These are phyloP conservation scores for Suhomyces coccinellae DNA, from an alignment of 1,139 yeast species.

Conservation along the genomic window DNA sequence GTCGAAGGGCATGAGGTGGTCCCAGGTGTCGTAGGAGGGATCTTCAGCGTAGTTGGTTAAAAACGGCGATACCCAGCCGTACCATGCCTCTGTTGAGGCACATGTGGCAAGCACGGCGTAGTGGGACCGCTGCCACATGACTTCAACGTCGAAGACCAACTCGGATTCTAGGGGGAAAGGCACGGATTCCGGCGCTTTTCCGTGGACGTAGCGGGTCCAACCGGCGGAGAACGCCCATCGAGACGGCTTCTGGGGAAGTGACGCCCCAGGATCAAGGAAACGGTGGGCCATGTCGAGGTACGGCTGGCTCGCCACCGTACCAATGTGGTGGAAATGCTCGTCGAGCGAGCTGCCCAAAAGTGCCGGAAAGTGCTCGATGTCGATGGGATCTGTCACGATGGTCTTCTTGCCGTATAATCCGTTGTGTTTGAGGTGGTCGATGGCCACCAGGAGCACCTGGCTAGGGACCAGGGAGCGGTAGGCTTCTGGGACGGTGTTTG, in stretches of 20 bases:
- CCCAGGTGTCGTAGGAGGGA: conserved; percentile 36
- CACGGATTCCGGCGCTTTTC: conserved; percentile 56
- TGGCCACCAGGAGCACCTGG: conserved; percentile 56
- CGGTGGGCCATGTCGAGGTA: conserved; percentile 51
- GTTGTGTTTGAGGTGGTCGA: conserved; percentile 60
- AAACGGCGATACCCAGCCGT: conserved; percentile 91
- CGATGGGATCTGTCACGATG: conserved; percentile 59
- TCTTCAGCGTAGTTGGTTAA: conserved; percentile 49
- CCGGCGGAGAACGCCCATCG: conserved; percentile 66
- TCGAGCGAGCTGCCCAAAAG: conserved; percentile 71
- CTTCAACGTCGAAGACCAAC: conserved; percentile 88
- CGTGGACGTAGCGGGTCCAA: conserved; percentile 75
- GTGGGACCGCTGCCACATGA: conserved; percentile 68
- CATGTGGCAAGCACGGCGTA: conserved; percentile 86
- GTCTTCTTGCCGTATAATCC: conserved; percentile 81
- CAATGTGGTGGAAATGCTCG: conserved; percentile 82
- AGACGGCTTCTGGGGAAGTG: conserved; percentile 50
- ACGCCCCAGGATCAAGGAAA: conserved; percentile 30
- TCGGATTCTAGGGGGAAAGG: conserved; percentile 64
- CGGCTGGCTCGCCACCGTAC: conserved; percentile 59
- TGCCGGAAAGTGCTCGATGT: conserved; percentile 59
- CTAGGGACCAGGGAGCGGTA: conserved; percentile 30
- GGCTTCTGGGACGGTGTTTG: conserved; percentile 29
- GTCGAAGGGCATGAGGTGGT: conserved; percentile 77
- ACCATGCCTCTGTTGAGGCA: conserved; percentile 80